Conservation (phyloP, 2,329 filamentous ascomycete genomes). For the Pestalotiopsis sp. region DNA sequence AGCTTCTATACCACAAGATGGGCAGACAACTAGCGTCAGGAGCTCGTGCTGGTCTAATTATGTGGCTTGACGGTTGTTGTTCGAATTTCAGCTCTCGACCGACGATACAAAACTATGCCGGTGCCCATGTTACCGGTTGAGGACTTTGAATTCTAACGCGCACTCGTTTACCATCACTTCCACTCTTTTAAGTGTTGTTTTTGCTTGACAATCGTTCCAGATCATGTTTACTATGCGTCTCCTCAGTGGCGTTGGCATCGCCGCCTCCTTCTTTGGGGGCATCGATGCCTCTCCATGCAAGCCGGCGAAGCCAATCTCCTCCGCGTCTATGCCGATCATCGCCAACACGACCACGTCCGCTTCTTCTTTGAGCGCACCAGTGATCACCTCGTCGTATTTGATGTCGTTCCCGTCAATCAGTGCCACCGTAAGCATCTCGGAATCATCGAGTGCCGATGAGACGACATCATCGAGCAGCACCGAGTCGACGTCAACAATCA, state of each 20-base stretch:
- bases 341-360: not conserved
- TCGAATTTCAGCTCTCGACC: too few relatives aligned
- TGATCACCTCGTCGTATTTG: not conserved
- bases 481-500: not conserved
- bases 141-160: not conserved
- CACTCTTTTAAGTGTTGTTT: not conserved
- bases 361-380: not conserved
- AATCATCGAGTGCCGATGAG: not conserved
- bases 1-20: too few relatives aligned
- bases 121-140: too few relatives aligned
- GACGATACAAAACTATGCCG: too few relatives aligned
- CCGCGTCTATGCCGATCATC: not conserved
- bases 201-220: not conserved
- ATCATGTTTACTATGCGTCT: not conserved
- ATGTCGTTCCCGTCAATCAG: not conserved
- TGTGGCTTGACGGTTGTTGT: too few relatives aligned
- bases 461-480: not conserved
- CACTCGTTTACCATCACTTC: not conserved
- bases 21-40: too few relatives aligned
- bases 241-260: not conserved
- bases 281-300: not conserved
- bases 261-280: not conserved
- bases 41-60: too few relatives aligned
- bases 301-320: not conserved
- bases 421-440: not conserved